Evolutionary conservation across 2,329 filamentous ascomycete species (phyloP), one percentile per base, ranked within the genome.

Genomic region (Stagonosporopsis tanaceti): DNA sequence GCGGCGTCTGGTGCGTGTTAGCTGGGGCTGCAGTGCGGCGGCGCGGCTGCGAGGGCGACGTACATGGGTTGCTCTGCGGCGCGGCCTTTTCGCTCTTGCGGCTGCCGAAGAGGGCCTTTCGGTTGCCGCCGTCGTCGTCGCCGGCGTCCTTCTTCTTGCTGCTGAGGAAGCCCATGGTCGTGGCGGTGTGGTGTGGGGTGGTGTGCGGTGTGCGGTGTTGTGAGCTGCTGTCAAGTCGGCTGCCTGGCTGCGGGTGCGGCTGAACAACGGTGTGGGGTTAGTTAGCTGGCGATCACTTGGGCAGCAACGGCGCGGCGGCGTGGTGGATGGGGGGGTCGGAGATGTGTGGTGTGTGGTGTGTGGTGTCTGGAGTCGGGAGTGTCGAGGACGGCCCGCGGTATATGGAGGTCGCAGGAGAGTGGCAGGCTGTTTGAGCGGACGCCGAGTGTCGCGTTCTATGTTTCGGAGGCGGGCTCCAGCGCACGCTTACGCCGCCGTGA

Each of bases 21-120:
- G 35, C 42, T 24, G 30, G 12, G 40, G 84, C 84, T 64, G 34
- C 14, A n/a, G 44, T 2, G 28, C 44, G 2, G 87, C 28, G 28
- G 9, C 5, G 8, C 38, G 44, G 44, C 37, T 17, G 40, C 50
- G 15, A 8, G 20, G 20, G 5, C n/a, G 27, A 42, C 50, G 4
- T 59, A 59, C 56, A 59, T 42, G 56, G 56, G 46, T 59, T 59
- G 50, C 56, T 59, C 39, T 50, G 45, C 22, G 56, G 25, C 12
- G 55, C 25, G 7, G 50, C 50, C 72, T 85, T 85, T 64, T 72
- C 70, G 53, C 53, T 50, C 59, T 78, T 86, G 62, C 82, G 78
- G 63, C 78, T 79, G 62, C 85, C 84, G 66, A 88, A 88, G 30
- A 88, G 82, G n/a, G 84, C 83, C 54, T 77, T 78, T 72, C 85